A percentile compares a stretch with the other conserved stretches of the same genome.
Conservation (phyloP, 2,329 filamentous ascomycete species). For the Sclerotinia glacialis region DNA sequence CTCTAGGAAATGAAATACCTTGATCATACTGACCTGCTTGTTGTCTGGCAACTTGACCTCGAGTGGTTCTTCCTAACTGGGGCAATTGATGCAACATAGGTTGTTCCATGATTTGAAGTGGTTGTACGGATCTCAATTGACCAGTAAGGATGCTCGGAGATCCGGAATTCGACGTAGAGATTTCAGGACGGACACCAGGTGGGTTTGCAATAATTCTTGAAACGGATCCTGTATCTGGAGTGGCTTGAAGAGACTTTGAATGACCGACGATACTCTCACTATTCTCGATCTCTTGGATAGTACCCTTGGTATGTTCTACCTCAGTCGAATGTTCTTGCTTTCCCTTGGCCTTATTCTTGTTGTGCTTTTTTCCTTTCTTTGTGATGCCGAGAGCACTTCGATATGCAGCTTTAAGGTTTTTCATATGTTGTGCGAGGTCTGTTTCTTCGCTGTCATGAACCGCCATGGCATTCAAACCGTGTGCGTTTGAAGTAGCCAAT, state of each 20-base stretch:
- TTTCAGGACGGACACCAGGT: neutral
- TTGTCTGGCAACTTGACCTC: slow-evolving; percentile 34
- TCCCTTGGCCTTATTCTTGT: slow-evolving; percentile 32
- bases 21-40: slow-evolving; percentile 39
- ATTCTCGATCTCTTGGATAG: slow-evolving; percentile 16
- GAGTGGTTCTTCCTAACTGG: slow-evolving; percentile 30
- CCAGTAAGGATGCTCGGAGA: slow-evolving; percentile 1
- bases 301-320: slow-evolving; percentile 13
- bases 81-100: slow-evolving; percentile 8
- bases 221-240: neutral
- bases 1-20: slow-evolving; percentile 24
- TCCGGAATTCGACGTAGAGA: neutral
- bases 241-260: slow-evolving; percentile 9
- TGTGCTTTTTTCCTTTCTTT: slow-evolving; percentile 34
- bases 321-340: slow-evolving; percentile 25
- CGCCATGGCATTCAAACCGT: slow-evolving; percentile 28
- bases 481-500: slow-evolving; percentile 25
- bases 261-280: slow-evolving; percentile 19
- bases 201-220: slow-evolving; percentile 8
- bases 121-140: slow-evolving; percentile 6
- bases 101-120: slow-evolving; percentile 1
- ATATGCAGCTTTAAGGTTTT: slow-evolving; percentile 39
- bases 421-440: slow-evolving; percentile 33
- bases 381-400: slow-evolving; percentile 35
- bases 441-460: slow-evolving; percentile 29